These are phyloP conservation scores for Ustilago nuda DNA, from an alignment of 1,284 basidiomycete species.

Conservation along the genomic window DNA sequence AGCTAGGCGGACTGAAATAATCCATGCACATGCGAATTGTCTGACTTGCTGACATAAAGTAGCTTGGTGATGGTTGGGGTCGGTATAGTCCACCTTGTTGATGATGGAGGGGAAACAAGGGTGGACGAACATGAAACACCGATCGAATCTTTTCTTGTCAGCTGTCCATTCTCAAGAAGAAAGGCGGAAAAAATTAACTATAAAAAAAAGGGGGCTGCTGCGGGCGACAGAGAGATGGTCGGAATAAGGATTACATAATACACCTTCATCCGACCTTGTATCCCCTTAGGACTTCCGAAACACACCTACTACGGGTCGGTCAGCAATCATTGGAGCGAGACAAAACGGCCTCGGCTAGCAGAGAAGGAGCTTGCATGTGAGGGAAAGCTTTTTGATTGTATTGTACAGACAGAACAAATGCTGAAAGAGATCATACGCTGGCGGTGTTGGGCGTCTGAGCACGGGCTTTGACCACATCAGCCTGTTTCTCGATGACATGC, in stretches of 20 bases:
- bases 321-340: neutral
- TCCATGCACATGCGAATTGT: constrained; percentile 2
- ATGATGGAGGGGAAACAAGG: constrained; percentile 8
- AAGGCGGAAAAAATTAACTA: neutral
- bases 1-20: neutral
- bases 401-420: neutral
- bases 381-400: neutral
- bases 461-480: constrained; percentile 37
- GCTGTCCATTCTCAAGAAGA: constrained; percentile 17
- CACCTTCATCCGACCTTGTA: neutral
- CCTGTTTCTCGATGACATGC: constrained; percentile 52
- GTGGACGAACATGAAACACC: neutral
- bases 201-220: constrained; percentile 7
- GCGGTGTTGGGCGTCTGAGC: constrained; percentile 26
- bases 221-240: neutral
- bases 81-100: neutral
- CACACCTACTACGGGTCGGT: neutral
- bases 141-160: neutral
- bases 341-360: neutral
- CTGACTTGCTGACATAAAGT: neutral
- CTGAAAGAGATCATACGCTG: constrained; percentile 20
- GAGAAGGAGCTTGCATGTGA: neutral
- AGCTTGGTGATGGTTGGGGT: neutral
- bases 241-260: constrained; percentile 23
- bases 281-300: neutral